A percentile compares a stretch with the other conserved stretches of the same genome.
These are phyloP conservation scores for Hygrophoropsis aurantiaca DNA, from an alignment of 768 basidiomycete species.

Conservation along the genomic window DNA sequence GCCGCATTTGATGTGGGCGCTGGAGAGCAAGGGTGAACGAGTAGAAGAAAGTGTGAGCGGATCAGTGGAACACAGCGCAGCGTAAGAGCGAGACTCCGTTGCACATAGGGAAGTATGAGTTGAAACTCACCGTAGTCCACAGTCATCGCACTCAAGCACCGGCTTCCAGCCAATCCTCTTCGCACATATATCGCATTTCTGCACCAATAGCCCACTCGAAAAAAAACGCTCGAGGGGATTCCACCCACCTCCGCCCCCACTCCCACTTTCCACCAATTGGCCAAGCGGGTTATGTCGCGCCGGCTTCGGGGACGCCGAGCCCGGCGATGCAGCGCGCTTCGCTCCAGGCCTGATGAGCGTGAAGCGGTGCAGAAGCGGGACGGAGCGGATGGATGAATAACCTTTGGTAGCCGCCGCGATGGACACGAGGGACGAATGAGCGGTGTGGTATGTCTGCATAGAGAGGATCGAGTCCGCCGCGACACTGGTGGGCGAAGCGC, in stretches of 20 bases:
- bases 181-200: slow-evolving; percentile 79
- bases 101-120: slow-evolving; percentile 1
- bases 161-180: slow-evolving; percentile 89
- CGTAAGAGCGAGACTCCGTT: slow-evolving; percentile 5
- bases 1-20: slow-evolving; percentile 86
- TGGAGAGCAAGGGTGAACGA: too few relatives aligned
- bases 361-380: slow-evolving; percentile 78
- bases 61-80: too few relatives aligned
- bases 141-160: slow-evolving; percentile 86
- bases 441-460: slow-evolving; percentile 65
- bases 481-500: slow-evolving; percentile 37
- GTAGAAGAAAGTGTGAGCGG: too few relatives aligned
- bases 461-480: slow-evolving; percentile 49
- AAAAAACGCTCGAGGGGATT: slow-evolving; percentile 80
- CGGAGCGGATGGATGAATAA: slow-evolving; percentile 62
- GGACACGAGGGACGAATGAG: slow-evolving; percentile 47
- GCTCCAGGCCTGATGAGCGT: slow-evolving; percentile 80
- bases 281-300: slow-evolving; percentile 28
- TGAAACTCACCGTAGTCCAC: slow-evolving; percentile 61
- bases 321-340: too few relatives aligned
- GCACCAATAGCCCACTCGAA: slow-evolving; percentile 64
- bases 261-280: too few relatives aligned
- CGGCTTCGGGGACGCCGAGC: too few relatives aligned
- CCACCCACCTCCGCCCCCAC: slow-evolving; percentile 48
- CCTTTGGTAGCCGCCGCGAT: slow-evolving; percentile 73